phyloP scores from a whole-genome alignment of 2,329 filamentous ascomycete genomes.

The Ascochyta koolunga region DNA sequence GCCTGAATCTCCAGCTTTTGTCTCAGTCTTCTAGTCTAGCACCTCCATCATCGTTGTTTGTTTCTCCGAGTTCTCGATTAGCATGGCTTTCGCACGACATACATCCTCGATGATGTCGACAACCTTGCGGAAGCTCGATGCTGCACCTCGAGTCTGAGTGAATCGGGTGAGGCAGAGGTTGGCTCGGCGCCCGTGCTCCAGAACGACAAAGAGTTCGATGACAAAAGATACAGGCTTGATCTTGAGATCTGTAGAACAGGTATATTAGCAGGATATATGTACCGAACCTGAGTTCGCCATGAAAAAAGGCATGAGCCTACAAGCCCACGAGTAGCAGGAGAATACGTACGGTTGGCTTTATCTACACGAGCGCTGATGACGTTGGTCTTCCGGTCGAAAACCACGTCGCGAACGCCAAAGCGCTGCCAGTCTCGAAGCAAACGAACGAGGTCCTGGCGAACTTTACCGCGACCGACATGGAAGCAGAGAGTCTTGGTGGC shows the following conservation, averaged over 20 bases:
- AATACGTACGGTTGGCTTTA: conserved; percentile 74
- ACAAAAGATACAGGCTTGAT: conserved; percentile 90
- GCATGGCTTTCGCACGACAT: conserved; percentile 67
- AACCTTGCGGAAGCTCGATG: conserved; percentile 84
- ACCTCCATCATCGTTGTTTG: conserved; percentile 53
- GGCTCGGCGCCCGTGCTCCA: conserved; percentile 79
- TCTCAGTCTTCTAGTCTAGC: conserved; percentile 30
- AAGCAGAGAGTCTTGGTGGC: conserved; percentile 78
- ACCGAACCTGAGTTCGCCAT: background rate
- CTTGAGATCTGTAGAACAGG: conserved; percentile 65
- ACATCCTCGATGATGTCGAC: conserved; percentile 76
- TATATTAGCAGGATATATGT: conserved; percentile 15
- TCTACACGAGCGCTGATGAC: conserved; percentile 80
- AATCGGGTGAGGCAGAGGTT: conserved; percentile 82
- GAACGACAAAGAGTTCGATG: conserved; percentile 84
- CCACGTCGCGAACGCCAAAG: conserved; percentile 80
- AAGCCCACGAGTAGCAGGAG: conserved; percentile 18
- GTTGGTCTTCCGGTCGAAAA: conserved; percentile 78
- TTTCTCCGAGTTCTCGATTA: conserved; percentile 65
- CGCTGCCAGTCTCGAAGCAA: conserved; percentile 79
- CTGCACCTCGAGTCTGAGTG: conserved; percentile 89
- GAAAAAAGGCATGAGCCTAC: conserved; percentile 15
- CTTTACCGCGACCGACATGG: conserved; percentile 71
- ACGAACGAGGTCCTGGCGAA: conserved; percentile 76
- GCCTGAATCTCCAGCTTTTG: background rate